phyloP scores from a whole-genome alignment of 2,329 filamentous ascomycete species.

The Aureobasidium sp. region DNA sequence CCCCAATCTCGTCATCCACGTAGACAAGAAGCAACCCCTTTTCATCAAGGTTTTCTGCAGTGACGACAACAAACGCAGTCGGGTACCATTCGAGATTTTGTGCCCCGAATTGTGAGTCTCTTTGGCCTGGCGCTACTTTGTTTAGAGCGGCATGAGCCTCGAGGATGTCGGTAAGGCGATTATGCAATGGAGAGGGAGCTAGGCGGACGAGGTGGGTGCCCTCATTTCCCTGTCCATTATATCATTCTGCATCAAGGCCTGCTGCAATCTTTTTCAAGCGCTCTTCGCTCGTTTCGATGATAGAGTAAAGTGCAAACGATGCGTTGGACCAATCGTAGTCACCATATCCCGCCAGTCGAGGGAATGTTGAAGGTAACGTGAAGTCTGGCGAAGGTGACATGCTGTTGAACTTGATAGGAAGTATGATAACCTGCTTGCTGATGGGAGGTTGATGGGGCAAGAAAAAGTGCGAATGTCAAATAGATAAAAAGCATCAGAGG shows the following conservation, averaged over 20 bases:
- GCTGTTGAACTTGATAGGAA: too few relatives aligned
- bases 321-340: not conserved
- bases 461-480: too few relatives aligned
- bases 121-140: not conserved
- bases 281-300: not conserved
- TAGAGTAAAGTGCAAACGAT: not conserved
- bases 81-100: not conserved
- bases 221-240: not conserved
- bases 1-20: not conserved
- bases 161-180: not conserved
- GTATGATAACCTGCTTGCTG: too few relatives aligned
- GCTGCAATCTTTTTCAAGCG: not conserved
- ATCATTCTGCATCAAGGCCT: not conserved
- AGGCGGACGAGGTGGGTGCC: not conserved
- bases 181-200: not conserved
- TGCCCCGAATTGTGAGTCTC: not conserved
- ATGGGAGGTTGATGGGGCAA: too few relatives aligned
- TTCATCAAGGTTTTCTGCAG: not conserved
- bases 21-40: not conserved
- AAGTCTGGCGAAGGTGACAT: too few relatives aligned
- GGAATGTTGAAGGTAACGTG: too few relatives aligned
- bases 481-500: too few relatives aligned
- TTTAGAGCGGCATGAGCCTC: not conserved
- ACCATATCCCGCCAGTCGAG: too few relatives aligned
- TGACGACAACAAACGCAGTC: not conserved